Base-by-base conservation (phyloP, 2,329 filamentous ascomycete genomes). In the Aspergillaceae sp. region DNA sequence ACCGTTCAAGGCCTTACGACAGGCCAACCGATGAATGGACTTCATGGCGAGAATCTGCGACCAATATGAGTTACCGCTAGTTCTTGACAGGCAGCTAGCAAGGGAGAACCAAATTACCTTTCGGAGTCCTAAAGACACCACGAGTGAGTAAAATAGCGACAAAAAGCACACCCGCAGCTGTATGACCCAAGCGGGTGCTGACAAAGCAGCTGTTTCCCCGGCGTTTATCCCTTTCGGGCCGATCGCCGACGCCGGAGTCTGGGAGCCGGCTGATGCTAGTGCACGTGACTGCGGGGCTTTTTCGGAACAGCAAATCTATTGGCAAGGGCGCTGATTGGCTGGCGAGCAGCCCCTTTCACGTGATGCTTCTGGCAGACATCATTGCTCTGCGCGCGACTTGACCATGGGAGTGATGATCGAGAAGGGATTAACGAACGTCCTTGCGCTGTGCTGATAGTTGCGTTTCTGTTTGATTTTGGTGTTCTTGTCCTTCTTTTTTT, bases 11-110 rank as follows among this genome's bases (percentile, higher is more conserved):
- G 59, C 60, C 54, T 51, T 57, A 42, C 51, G 59, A 53, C 62
- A 59, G 49, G 61, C 55, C 43, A 67, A 59, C 60, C 64, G 64
- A 48, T 58, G 62, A 50, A 65, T 51, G 8, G 61, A 58, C 43
- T 58, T 65, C 65, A 68, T 68, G 42, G 40, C 7, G 9, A 19
- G 8, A 28, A 38, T 38, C 34, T 36, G 8, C 19, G n/a, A 19
- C n/a, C n/a, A 19, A 36, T 19, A 19, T 36, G n/a, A 36, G 34
- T 19, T 11, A 36, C n/a, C 26, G 10, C 8, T 11, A 36, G n/a
- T 36, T n/a, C 10, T 19, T 19, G 19, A 19, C 19, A 19, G 19
- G 19, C 19, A 19, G 19, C 19, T 19, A 19, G 19, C 34, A 36
- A 36, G 34, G 26, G n/a, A n/a, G 34, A 19, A 5, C 5, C 26